Percentiles rank a stretch among this genome's conserved stretches.
Conservation (phyloP, 1,139 yeast species). For the Debaryomycetaceae sp. region DNA sequence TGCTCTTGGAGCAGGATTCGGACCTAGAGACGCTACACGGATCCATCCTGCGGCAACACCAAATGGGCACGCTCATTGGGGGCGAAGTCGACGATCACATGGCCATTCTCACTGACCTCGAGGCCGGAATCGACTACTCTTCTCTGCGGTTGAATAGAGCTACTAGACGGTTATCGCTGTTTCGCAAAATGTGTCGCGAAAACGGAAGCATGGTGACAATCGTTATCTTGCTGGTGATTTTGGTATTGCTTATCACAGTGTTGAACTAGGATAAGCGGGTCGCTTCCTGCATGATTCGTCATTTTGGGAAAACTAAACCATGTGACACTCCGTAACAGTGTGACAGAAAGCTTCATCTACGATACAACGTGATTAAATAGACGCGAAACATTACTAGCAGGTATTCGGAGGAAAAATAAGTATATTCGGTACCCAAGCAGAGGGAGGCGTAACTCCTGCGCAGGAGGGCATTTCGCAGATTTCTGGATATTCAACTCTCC, state of each 20-base stretch:
- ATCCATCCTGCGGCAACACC: slow-evolving; percentile 55
- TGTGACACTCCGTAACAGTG: no score
- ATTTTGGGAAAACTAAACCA: background rate
- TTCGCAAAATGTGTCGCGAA: slow-evolving; percentile 48
- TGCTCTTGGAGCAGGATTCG: slow-evolving; percentile 50
- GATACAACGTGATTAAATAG: no score
- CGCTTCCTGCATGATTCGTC: background rate
- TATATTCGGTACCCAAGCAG: no score
- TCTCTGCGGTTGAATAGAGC: slow-evolving; percentile 45
- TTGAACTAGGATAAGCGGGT: slow-evolving; percentile 38
- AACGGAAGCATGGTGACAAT: slow-evolving; percentile 69
- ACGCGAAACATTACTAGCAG: no score
- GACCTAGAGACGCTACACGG: slow-evolving; percentile 46
- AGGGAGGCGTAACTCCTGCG: no score
- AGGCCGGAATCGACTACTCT: slow-evolving; percentile 50
- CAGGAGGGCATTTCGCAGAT: no score
- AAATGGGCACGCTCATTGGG: slow-evolving; percentile 54
- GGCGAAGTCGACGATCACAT: slow-evolving; percentile 61
- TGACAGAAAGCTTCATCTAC: no score
- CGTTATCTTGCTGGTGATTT: slow-evolving; percentile 45
- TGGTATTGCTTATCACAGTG: slow-evolving; percentile 48
- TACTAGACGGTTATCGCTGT: slow-evolving; percentile 38
- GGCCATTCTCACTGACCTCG: slow-evolving; percentile 61
- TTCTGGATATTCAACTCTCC: no score
- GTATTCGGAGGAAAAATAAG: no score